Base-by-base conservation (phyloP, 768 basidiomycete genomes). In the Termitomyces sp. region DNA sequence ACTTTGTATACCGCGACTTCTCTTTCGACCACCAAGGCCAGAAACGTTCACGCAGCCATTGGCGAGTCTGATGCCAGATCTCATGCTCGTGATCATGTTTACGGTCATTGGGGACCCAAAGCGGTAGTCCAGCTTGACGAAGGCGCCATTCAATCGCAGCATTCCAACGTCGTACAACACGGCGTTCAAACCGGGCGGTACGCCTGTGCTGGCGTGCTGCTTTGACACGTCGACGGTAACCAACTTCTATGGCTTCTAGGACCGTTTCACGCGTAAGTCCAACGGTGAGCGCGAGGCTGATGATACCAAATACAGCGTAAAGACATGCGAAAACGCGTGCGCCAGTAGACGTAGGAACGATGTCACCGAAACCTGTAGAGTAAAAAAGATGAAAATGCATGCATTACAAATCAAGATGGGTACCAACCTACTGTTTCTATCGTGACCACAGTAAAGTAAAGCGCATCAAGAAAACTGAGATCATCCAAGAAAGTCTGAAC, bases 391-490 rank as follows among this genome's bases (percentile, higher is more conserved):
- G 40, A 55, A 62, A 50, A 46, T 52, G 41, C 36, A 46, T 22
- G 45, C 28, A 28, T 32, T 28, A 57, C 14, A 36, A 10, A 40
- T 50, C 40, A 18, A n/a, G 46, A 20, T 60, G 11, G 22, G 18
- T 44, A 65, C 73, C 60, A 61, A 70, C 81, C 83, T 14, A 86
- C 77, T 7, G 84, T 87, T 67, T 91, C 87, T 58, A 92, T 86
- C 4, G 87, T 79, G 18, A 83, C 82, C 40, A 90, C 77, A 8
- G 85, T 82, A 65, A 91, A 92, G 66, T 91, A 92, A n/a, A 93
- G 74, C 0, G 84, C 85, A 65, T 90, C 75, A 63, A 92, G 78
- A 67, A 89, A 94, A 20, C 75, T 68, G 33, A 89, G 76, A 3
- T 77, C 54, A 45, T 86, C 68, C 26, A 85, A 70, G 57, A 82